phyloP scores from a whole-genome alignment of 2,329 filamentous ascomycete genomes.

The Lecanoromycetidae sp. region DNA sequence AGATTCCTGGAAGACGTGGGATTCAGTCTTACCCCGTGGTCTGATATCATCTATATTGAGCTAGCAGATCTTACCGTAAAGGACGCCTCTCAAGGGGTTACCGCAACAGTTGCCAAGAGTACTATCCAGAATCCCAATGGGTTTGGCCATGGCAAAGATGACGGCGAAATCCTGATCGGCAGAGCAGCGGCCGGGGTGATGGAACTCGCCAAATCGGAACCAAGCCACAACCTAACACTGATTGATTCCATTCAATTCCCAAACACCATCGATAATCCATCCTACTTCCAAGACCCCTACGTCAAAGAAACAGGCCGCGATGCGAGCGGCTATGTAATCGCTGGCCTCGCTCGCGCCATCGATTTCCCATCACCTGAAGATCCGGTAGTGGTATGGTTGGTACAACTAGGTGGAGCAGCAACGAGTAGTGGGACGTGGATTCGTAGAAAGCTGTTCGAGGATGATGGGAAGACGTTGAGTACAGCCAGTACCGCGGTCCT shows the following conservation, averaged over 20 bases:
- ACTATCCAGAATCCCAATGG: slow-evolving; percentile 40
- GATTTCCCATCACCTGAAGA: slow-evolving; percentile 30
- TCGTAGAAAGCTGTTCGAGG: slow-evolving; percentile 47
- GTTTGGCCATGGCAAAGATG: slow-evolving; percentile 31
- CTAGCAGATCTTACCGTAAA: slow-evolving; percentile 21
- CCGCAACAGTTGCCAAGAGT: slow-evolving; percentile 33
- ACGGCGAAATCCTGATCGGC: slow-evolving; percentile 24
- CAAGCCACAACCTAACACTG: slow-evolving; percentile 30
- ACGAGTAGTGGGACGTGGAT: slow-evolving; percentile 29
- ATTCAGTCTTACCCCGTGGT: slow-evolving; percentile 35
- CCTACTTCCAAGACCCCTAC: slow-evolving; percentile 45
- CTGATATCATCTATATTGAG: slow-evolving; percentile 37
- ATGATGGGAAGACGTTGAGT: slow-evolving; percentile 42
- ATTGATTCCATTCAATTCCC: slow-evolving; percentile 35
- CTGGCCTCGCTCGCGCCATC: slow-evolving; percentile 35
- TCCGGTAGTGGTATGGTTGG: slow-evolving; percentile 38
- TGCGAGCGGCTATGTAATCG: slow-evolving; percentile 42
- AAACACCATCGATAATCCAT: slow-evolving; percentile 44
- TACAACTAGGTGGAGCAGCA: slow-evolving; percentile 29
- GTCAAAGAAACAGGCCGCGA: slow-evolving; percentile 30
- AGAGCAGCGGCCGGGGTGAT: slow-evolving; percentile 37
- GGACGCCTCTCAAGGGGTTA: slow-evolving; percentile 27
- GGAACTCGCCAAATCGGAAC: slow-evolving; percentile 21
- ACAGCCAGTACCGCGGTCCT: slow-evolving; percentile 42
- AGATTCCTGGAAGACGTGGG: slow-evolving; percentile 37